Percentiles rank a stretch among this genome's conserved stretches.
These are phyloP conservation scores for Nelumbo lutea DNA, from an alignment of 164 flowering plant genomes.

Conservation along the genomic window DNA sequence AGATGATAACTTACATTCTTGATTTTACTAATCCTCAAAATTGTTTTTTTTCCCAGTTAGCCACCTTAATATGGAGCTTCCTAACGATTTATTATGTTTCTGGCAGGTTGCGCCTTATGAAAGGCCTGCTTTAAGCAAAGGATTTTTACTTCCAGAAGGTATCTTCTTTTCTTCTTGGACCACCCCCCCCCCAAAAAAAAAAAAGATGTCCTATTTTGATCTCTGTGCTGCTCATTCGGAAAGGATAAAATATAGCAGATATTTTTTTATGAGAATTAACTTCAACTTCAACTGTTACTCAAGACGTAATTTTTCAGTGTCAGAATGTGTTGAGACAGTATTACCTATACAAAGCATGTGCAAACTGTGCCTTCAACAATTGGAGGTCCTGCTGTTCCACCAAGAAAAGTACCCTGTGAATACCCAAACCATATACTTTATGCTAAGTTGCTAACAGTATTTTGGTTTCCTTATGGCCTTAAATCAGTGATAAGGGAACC, in stretches of 20 bases:
- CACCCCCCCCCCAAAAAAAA: no score
- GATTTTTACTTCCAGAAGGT: slow-evolving; percentile 92
- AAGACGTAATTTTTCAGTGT: background rate
- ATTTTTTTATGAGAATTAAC: background rate
- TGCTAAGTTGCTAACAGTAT: no score
- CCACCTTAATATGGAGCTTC: background rate
- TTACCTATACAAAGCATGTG: background rate
- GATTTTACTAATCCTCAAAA: background rate
- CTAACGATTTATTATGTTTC: slow-evolving; percentile 2
- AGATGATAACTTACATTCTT: background rate
- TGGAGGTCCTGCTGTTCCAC: background rate
- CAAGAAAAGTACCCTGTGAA: background rate
- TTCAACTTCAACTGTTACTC: background rate
- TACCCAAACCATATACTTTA: background rate
- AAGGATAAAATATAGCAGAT: background rate
- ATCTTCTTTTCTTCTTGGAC: slow-evolving; percentile 8
- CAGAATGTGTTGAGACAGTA: background rate
- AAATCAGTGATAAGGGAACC: no score
- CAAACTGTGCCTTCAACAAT: background rate
- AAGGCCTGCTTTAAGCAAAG: slow-evolving; percentile 96
- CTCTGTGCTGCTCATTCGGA: background rate
- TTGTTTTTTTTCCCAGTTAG: background rate
- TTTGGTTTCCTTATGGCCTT: no score
- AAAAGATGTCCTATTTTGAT: background rate
- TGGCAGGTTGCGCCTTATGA: slow-evolving; percentile 88